Conservation (phyloP, 345 rosid species). For the Pistacia vera region DNA sequence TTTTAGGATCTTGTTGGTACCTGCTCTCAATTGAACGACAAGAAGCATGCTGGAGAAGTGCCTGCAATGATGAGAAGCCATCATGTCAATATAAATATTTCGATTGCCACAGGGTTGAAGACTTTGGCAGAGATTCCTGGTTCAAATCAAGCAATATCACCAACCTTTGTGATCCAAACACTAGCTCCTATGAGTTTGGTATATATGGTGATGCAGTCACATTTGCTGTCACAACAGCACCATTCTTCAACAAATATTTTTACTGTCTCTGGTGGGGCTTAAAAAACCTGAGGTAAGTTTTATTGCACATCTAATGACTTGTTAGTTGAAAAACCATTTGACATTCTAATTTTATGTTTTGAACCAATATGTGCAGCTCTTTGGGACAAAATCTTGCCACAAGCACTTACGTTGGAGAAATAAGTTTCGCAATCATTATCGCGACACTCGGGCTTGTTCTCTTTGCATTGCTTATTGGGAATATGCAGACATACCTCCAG, state of each 20-base stretch:
- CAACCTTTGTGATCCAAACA: constrained; percentile 47
- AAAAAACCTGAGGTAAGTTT: constrained; percentile 70
- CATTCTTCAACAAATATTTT: constrained; percentile 80
- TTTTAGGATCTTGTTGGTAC: constrained; percentile 98
- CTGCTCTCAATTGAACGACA: constrained; percentile 79
- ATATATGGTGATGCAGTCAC: constrained; percentile 75
- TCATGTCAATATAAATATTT: constrained; percentile 59
- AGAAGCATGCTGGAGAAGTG: constrained; percentile 86
- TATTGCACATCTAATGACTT: too few species aligned
- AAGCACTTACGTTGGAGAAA: constrained; percentile 85
- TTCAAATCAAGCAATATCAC: constrained; percentile 67
- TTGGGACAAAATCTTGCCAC: constrained; percentile 81
- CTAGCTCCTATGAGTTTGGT: constrained; percentile 60
- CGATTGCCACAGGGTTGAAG: constrained; percentile 53
- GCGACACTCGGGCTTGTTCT: constrained; percentile 88
- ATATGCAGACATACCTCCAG: constrained; percentile 91
- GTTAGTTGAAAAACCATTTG: too few species aligned
- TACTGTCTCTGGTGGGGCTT: constrained; percentile 99
- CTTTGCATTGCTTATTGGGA: constrained; percentile 91
- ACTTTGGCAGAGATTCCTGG: constrained; percentile 56
- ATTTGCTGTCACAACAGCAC: constrained; percentile 50
- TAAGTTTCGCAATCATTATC: constrained; percentile 64
- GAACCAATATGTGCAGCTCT: constrained; percentile 49
- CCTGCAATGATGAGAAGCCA: constrained; percentile 49
- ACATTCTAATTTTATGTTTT: constrained; percentile 13